phyloP scores from a whole-genome alignment of 371 early-diverging fungal genomes.

The Zychaea mexicana region DNA sequence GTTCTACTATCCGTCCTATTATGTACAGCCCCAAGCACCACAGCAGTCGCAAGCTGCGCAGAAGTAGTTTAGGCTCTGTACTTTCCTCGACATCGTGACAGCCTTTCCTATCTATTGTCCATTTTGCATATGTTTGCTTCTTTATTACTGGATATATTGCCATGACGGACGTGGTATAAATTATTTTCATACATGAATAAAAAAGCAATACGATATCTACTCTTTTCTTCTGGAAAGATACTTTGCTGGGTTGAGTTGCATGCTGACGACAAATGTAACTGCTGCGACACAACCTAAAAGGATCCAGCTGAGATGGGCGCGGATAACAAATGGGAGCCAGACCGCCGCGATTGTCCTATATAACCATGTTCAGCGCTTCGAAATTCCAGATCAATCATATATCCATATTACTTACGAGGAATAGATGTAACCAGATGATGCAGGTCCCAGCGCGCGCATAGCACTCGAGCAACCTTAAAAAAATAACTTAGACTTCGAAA shows the following conservation, averaged over 20 bases:
- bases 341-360: constrained; percentile 10
- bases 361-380: background rate
- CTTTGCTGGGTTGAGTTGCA: constrained; percentile 15
- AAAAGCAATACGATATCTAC: constrained; percentile 3
- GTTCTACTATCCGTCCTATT: no score
- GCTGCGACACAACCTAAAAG: constrained; percentile 20
- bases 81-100: no score
- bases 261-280: constrained; percentile 26
- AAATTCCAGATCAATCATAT: background rate
- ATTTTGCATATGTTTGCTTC: background rate
- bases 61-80: background rate
- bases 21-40: background rate
- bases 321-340: constrained; percentile 14
- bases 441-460: constrained; percentile 46
- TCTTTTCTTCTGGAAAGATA: constrained; percentile 6
- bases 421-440: constrained; percentile 42
- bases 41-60: background rate
- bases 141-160: background rate
- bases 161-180: background rate
- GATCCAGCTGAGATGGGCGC: constrained; percentile 29
- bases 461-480: constrained; percentile 39
- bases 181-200: background rate
- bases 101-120: background rate
- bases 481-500: constrained; percentile 2
- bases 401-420: constrained; percentile 27